Evolutionary conservation across 768 basidiomycete species (phyloP), one percentile per base, ranked within the genome.

Genomic region (Tulasnella sp.): DNA sequence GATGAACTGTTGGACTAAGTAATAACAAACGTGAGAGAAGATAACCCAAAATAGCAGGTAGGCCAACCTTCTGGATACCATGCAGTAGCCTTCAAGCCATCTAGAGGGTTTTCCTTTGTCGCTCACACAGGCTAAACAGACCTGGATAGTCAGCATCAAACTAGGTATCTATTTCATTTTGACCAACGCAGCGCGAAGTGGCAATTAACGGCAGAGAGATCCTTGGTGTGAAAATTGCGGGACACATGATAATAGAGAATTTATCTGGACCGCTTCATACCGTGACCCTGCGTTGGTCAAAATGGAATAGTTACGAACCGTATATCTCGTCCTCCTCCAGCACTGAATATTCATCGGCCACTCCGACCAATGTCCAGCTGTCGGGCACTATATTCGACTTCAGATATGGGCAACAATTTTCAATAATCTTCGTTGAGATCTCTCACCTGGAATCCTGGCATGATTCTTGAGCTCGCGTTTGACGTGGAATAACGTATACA

Each of bases 341-440:
- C 29, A 61, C 67, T 59, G 69, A 80, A 1, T 84, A 84, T 64
- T 89, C 84, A 58, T 91, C 88, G 3, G 84, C 81, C 7, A 90
- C 74, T 1, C 89, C 88, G 9, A 88, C 82, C 1, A 91, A 70
- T 24, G 78, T 69, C 53, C 77, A 77, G 54, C 78, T 79, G 0
- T 77, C 66, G 0, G 79, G 79, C 8, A 91, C 72, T 51, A n/a
- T 25, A 6, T 40, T 40, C 10, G 39, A 6, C 19, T 16, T 35
- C 19, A 22, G 27, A 5, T 29, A 6, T n/a, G 16, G 16, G 43
- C 5, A 45, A 19, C 34, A 12, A 19, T 12, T 12, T 12, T 12
- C 19, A 19, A 19, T 35, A 35, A 35, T 19, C 19, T 12, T 35
- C 12, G 34, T 12, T 19, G 34, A 12, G 34, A 12, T 12, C 12